Evolutionary conservation across 768 basidiomycete genomes (phyloP).

Genomic region (Trametes cinnabarina): DNA sequence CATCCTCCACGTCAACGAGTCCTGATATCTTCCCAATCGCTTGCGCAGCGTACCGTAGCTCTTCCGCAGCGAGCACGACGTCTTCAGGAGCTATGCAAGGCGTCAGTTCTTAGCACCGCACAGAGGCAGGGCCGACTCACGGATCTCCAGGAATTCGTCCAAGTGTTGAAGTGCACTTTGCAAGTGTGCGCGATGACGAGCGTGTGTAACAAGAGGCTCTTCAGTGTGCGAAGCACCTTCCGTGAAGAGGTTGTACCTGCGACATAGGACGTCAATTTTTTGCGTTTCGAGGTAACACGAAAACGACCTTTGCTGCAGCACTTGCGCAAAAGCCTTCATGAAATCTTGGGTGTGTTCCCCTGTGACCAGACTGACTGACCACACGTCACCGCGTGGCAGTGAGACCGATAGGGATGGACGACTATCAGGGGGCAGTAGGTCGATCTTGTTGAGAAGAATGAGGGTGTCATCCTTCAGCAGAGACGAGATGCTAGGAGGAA

Average conservation of each 20-base stretch:
- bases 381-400: slow-evolving; percentile 31
- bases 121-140: slow-evolving; percentile 27
- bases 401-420: background rate
- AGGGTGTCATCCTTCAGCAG: slow-evolving; percentile 52
- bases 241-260: slow-evolving; percentile 14
- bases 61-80: slow-evolving; percentile 81
- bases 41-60: slow-evolving; percentile 80
- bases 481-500: slow-evolving; percentile 48
- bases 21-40: slow-evolving; percentile 87
- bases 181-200: slow-evolving; percentile 76
- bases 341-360: slow-evolving; percentile 59
- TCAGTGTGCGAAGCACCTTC: slow-evolving; percentile 15
- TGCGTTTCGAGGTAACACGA: background rate
- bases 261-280: no score
- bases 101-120: background rate
- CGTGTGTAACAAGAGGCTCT: slow-evolving; percentile 71
- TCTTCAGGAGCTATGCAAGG: slow-evolving; percentile 53
- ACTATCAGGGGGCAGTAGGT: slow-evolving; percentile 38
- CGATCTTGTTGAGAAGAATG: slow-evolving; percentile 78
- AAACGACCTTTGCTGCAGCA: slow-evolving; percentile 49
- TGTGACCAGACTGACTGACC: slow-evolving; percentile 63
- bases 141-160: slow-evolving; percentile 54
- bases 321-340: slow-evolving; percentile 52
- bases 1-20: slow-evolving; percentile 75
- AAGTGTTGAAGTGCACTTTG: slow-evolving; percentile 61